phyloP scores from a whole-genome alignment of 2,329 filamentous ascomycete species.

The Coniochaeta sp. region DNA sequence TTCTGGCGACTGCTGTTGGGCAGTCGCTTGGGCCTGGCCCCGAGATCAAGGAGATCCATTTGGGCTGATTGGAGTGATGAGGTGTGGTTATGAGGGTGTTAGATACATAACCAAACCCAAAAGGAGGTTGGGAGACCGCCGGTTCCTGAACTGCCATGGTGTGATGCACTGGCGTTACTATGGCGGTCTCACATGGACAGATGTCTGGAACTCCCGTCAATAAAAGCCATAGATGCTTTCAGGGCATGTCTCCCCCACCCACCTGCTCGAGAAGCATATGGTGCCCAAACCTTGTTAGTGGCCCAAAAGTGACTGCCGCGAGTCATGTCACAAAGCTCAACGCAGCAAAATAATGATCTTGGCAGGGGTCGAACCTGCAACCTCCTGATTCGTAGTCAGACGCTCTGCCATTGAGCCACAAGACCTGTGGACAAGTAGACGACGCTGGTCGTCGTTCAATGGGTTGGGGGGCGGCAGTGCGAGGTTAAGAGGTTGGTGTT shows the following conservation, averaged over 20 bases:
- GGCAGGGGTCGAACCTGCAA: constrained; percentile 13
- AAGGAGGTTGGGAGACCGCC: too few relatives aligned
- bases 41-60: background rate
- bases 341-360: background rate
- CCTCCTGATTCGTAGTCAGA: constrained; percentile 31
- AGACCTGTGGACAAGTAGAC: background rate
- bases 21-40: background rate
- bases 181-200: too few relatives aligned
- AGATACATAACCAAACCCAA: too few relatives aligned
- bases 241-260: too few relatives aligned
- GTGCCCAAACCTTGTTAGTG: too few relatives aligned
- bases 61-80: background rate
- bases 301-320: too few relatives aligned
- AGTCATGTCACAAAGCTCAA: background rate
- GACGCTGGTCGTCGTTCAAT: background rate
- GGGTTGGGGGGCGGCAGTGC: background rate
- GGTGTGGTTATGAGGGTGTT: too few relatives aligned
- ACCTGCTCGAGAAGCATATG: too few relatives aligned
- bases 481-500: background rate
- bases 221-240: too few relatives aligned
- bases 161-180: too few relatives aligned
- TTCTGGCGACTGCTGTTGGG: background rate
- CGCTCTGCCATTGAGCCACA: constrained; percentile 33
- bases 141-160: too few relatives aligned
- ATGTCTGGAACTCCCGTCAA: too few relatives aligned